Conservation (phyloP, 768 basidiomycete species). For the Podaxis sp. region DNA sequence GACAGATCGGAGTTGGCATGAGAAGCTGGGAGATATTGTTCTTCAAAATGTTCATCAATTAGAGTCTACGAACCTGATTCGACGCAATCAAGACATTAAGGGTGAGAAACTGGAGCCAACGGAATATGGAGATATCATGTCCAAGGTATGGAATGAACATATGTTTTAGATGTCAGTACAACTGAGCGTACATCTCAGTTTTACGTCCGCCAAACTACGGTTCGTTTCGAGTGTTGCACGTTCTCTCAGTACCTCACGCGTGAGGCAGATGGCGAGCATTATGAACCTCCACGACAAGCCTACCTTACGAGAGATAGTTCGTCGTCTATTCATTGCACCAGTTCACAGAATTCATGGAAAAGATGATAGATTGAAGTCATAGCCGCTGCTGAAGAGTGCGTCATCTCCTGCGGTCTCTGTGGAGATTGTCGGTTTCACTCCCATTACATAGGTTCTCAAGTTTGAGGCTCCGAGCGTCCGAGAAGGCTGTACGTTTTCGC, state of each 20-base stretch:
- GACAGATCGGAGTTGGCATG: slow-evolving; percentile 52
- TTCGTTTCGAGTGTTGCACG: slow-evolving; percentile 24
- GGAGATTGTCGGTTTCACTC: not conserved
- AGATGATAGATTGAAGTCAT: slow-evolving; percentile 58
- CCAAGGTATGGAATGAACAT: slow-evolving; percentile 51
- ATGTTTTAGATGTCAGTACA: not conserved
- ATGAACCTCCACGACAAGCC: slow-evolving; percentile 55
- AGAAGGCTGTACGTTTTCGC: slow-evolving; percentile 57
- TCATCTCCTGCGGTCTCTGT: not conserved
- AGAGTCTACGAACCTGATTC: slow-evolving; percentile 57
- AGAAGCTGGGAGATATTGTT: slow-evolving; percentile 72
- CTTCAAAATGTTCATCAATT: slow-evolving; percentile 60
- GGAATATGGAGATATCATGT: slow-evolving; percentile 84
- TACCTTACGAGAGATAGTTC: slow-evolving; percentile 66
- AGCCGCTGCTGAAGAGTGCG: slow-evolving; percentile 66
- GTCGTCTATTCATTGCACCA: slow-evolving; percentile 19
- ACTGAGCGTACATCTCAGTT: slow-evolving; percentile 36
- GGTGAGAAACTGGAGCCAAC: slow-evolving; percentile 54
- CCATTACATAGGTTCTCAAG: slow-evolving; percentile 55
- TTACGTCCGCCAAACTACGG: slow-evolving; percentile 72
- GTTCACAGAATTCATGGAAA: not conserved
- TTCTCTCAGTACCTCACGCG: not conserved
- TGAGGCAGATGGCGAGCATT: slow-evolving; percentile 61
- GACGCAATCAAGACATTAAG: slow-evolving; percentile 33
- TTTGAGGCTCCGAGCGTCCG: slow-evolving; percentile 67